phyloP scores from a whole-genome alignment of 2,329 filamentous ascomycete genomes.

The Trichoderma sp. region DNA sequence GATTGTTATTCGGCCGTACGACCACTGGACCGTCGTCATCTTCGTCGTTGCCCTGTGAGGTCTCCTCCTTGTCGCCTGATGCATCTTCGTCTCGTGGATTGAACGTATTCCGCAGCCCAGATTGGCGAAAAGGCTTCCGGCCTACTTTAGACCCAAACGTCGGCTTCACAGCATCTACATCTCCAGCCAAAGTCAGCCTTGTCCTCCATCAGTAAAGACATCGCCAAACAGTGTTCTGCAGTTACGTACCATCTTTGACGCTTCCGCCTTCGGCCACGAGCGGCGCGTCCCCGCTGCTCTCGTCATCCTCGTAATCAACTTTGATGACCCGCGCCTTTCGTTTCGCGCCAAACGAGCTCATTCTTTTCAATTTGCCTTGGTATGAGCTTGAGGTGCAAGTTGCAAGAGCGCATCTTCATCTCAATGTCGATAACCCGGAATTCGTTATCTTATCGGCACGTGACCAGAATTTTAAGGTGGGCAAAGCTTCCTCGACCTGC shows the following conservation, averaged over 20 bases:
- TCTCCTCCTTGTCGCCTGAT: slow-evolving; percentile 26
- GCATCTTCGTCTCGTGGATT: slow-evolving; percentile 45
- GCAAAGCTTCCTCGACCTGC: slow-evolving; percentile 27
- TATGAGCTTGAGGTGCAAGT: neutral
- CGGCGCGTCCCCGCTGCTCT: slow-evolving; percentile 32
- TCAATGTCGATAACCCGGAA: slow-evolving; percentile 14
- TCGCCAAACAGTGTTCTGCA: slow-evolving; percentile 25
- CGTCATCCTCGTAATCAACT: slow-evolving; percentile 68
- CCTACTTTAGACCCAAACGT: slow-evolving; percentile 46
- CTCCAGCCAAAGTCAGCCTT: slow-evolving; percentile 37
- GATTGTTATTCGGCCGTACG: slow-evolving; percentile 49
- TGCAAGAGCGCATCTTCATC: neutral
- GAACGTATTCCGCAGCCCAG: slow-evolving; percentile 58
- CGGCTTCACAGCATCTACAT: slow-evolving; percentile 38
- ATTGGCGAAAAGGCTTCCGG: slow-evolving; percentile 59
- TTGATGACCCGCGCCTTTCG: slow-evolving; percentile 78
- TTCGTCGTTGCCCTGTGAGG: slow-evolving; percentile 39
- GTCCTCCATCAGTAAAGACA: slow-evolving; percentile 36
- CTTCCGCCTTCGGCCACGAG: slow-evolving; percentile 29
- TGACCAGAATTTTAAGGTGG: slow-evolving; percentile 38
- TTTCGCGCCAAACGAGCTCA: slow-evolving; percentile 59
- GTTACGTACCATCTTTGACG: slow-evolving; percentile 41
- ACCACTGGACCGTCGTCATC: slow-evolving; percentile 51
- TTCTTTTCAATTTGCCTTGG: slow-evolving; percentile 37
- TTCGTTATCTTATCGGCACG: slow-evolving; percentile 51